Base-by-base conservation (phyloP, 495 filamentous ascomycete species). In the Haplographium delicatum region DNA sequence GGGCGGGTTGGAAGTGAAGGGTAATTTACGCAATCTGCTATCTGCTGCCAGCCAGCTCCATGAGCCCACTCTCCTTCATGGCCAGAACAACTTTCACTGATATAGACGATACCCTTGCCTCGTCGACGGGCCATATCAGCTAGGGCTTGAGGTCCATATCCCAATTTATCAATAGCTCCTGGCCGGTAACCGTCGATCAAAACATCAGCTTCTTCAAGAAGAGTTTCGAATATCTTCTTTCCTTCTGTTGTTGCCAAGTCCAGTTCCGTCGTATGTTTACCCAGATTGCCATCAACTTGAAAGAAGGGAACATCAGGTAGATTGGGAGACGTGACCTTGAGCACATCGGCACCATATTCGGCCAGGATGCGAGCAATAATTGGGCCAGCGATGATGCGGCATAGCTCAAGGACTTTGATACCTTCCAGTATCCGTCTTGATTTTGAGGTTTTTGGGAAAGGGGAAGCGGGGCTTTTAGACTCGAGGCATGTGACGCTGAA, bases 271-370 rank as follows among this genome's bases (percentile, higher is more conserved):
- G 59, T 53, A 33, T 58, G 59, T 62, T 88, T 89, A 49, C 85
- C 83, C 58, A 82, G 79, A 64, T 90, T 89, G 37, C 82, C 82
- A 55, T 88, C 85, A 8, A 89, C 81, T 62, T 88, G 85, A 71
- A 88, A 89, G 70, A 88, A 87, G 0, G 85, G 84, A 8, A 89
- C 85, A 50, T 89, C 85, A 11, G 79, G 78, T 20, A 88, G 71
- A 27, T 73, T 68, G 0, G 82, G 78, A 24, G 79, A 83, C 13
- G 85, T 88, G 53, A 89, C 73, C 60, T 88, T 88, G 54, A 62
- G 43, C 9, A 62, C 59, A 22, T 68, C 72, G 45, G 83, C 83
- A 18, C 82, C 83, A 64, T 86, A 83, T 25, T 84, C 82, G 20
- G 76, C 75, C 13, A 87, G 70, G 13, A 78, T 82, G 33, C 82